phyloP scores from a whole-genome alignment of 2,329 filamentous ascomycete species.

The Ploettnerulaceae sp. region DNA sequence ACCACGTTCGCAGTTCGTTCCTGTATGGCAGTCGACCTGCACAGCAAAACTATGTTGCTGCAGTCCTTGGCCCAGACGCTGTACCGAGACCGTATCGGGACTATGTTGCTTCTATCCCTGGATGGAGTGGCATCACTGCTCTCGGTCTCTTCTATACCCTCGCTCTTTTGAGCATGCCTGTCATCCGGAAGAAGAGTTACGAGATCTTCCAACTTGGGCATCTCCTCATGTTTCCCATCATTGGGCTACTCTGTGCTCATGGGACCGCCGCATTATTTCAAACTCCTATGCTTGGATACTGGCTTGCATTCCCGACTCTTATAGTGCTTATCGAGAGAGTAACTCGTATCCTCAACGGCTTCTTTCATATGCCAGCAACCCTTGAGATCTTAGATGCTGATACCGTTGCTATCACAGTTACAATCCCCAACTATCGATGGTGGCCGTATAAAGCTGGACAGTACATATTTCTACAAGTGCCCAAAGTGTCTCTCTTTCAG shows the following conservation, averaged over 20 bases:
- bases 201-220: slow-evolving; percentile 54
- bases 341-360: slow-evolving; percentile 43
- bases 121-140: slow-evolving; percentile 46
- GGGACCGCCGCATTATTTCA: slow-evolving; percentile 47
- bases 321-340: slow-evolving; percentile 46
- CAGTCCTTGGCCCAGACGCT: slow-evolving; percentile 37
- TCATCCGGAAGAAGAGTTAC: slow-evolving; percentile 47
- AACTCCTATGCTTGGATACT: slow-evolving; percentile 53
- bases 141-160: slow-evolving; percentile 48
- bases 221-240: slow-evolving; percentile 53
- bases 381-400: slow-evolving; percentile 48
- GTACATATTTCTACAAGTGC: slow-evolving; percentile 51
- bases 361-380: slow-evolving; percentile 44
- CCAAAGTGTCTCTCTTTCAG: slow-evolving; percentile 45
- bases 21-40: slow-evolving; percentile 43
- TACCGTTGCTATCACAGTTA: slow-evolving; percentile 46
- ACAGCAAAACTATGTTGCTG: slow-evolving; percentile 42
- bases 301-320: slow-evolving; percentile 48
- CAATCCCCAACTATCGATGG: slow-evolving; percentile 45
- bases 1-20: slow-evolving; percentile 37
- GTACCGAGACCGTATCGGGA: slow-evolving; percentile 38
- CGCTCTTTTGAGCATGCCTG: slow-evolving; percentile 45
- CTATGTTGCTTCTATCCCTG: slow-evolving; percentile 43
- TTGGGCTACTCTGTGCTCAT: slow-evolving; percentile 51
- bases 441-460: slow-evolving; percentile 17